phyloP scores from a whole-genome alignment of 2,329 filamentous ascomycete species.

The Didymella keratinophila region DNA sequence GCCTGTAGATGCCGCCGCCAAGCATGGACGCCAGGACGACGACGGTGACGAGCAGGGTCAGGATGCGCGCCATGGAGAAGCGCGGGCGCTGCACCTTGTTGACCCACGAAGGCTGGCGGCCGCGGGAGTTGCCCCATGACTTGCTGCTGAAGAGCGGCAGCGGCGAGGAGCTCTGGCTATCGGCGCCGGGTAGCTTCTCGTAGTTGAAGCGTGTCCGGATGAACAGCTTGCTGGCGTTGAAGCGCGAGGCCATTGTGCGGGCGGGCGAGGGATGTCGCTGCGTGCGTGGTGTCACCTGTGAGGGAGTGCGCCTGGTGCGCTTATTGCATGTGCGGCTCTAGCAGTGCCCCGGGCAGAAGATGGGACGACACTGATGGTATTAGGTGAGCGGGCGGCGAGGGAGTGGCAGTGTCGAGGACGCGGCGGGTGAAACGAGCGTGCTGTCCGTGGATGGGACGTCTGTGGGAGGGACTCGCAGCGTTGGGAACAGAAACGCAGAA shows the following conservation, averaged over 20 bases:
- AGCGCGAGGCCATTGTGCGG: conserved; percentile 47
- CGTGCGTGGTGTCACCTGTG: conserved; percentile 7
- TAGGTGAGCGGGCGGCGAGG: conserved; percentile 18
- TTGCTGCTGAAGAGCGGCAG: conserved; percentile 51
- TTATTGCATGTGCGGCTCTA: conserved; percentile 45
- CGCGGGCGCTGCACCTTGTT: conserved; percentile 53
- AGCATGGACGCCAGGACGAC: conserved; percentile 54
- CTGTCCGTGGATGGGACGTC: conserved; percentile 30
- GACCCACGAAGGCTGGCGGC: conserved; percentile 48
- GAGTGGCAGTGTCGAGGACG: conserved; percentile 13
- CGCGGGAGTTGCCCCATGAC: conserved; percentile 43
- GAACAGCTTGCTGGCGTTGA: conserved; percentile 57
- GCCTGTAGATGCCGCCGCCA: conserved; percentile 53
- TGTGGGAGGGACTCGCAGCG: conserved; percentile 17
- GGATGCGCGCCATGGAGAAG: conserved; percentile 53
- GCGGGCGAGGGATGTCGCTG: conserved; percentile 13
- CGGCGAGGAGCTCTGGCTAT: conserved; percentile 52
- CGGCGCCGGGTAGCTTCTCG: conserved; percentile 55
- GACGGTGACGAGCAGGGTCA: conserved; percentile 52
- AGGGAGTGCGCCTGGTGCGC: conserved; percentile 25
- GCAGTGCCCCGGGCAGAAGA: conserved; percentile 18
- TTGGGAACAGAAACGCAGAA: conserved; percentile 11
- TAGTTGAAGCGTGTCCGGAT: conserved; percentile 55
- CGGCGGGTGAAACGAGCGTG: conserved; percentile 41
- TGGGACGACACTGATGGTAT: not conserved